These are phyloP conservation scores for Gossypium gossypioides DNA, from an alignment of 441 rosid genomes.

Conservation along the genomic window DNA sequence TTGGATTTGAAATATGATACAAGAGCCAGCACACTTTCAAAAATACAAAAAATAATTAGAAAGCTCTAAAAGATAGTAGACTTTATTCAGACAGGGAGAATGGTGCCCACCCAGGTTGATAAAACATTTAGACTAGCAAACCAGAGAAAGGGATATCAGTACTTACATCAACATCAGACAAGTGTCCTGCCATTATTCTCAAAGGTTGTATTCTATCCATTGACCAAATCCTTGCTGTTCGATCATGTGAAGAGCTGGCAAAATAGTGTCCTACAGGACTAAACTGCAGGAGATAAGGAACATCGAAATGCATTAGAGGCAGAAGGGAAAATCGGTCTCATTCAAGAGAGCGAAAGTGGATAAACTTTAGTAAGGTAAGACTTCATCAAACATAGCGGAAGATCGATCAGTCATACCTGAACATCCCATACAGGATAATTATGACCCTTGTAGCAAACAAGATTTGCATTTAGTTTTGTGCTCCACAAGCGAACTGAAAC, in stretches of 20 bases:
- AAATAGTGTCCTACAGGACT: conserved; percentile 94
- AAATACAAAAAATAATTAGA: neutral
- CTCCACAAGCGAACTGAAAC: conserved; percentile 86
- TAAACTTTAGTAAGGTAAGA: neutral
- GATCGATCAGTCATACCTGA: conserved; percentile 68
- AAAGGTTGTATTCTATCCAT: conserved; percentile 90
- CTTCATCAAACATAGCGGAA: neutral
- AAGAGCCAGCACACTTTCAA: neutral
- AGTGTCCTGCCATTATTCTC: conserved; percentile 94
- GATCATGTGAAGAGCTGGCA: conserved; percentile 93
- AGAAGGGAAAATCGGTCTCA: neutral
- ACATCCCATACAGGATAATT: conserved; percentile 99
- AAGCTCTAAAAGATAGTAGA: neutral
- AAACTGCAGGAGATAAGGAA: conserved; percentile 50
- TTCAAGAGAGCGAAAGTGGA: neutral
- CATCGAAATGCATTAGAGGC: neutral
- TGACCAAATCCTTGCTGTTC: conserved; percentile 91
- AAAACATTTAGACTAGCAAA: neutral
- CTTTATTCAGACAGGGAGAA: neutral
- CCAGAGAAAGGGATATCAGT: conserved; percentile 15
- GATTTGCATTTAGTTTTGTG: conserved; percentile 84
- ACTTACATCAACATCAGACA: conserved; percentile 95
- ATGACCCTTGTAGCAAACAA: conserved; percentile 97
- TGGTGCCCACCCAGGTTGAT: neutral
- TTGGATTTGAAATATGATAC: neutral